phyloP scores from a whole-genome alignment of 2,329 filamentous ascomycete species.

The Colletotrichum sidae region DNA sequence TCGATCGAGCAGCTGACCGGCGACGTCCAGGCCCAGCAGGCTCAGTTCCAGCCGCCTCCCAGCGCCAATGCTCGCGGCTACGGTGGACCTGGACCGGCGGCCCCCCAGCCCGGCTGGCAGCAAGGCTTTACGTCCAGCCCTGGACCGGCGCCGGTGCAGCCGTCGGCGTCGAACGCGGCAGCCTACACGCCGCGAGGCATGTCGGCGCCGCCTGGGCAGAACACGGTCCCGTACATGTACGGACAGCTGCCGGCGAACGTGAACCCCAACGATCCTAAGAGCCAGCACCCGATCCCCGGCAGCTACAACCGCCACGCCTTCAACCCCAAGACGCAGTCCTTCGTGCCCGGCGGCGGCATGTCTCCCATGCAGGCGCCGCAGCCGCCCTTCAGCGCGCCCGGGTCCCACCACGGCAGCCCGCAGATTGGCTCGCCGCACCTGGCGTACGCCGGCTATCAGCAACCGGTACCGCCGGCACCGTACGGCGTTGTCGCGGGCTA shows the following conservation, averaged over 20 bases:
- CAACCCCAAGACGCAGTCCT: slow-evolving; percentile 94
- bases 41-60: slow-evolving; percentile 29
- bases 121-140: slow-evolving; percentile 47
- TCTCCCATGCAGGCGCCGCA: slow-evolving; percentile 60
- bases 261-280: slow-evolving; percentile 77
- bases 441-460: slow-evolving; percentile 61
- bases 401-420: slow-evolving; percentile 64
- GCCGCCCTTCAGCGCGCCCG: slow-evolving; percentile 60
- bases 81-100: slow-evolving; percentile 47
- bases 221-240: slow-evolving; percentile 75
- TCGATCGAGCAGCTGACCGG: slow-evolving; percentile 6
- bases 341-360: slow-evolving; percentile 74
- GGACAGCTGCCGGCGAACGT: slow-evolving; percentile 80
- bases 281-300: slow-evolving; percentile 85
- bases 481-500: slow-evolving; percentile 60
- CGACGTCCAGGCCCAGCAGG: slow-evolving; percentile 41
- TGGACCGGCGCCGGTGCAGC: slow-evolving; percentile 43
- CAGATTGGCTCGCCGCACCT: slow-evolving; percentile 65
- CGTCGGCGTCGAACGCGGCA: slow-evolving; percentile 39
- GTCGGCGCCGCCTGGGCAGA: slow-evolving; percentile 37
- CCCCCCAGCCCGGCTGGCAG: slow-evolving; percentile 52
- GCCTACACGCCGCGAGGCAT: slow-evolving; percentile 46
- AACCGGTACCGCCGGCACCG: slow-evolving; percentile 56
- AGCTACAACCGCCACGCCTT: slow-evolving; percentile 88
- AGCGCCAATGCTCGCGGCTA: slow-evolving; percentile 51